Percentiles rank a stretch among this genome's conserved stretches.
Conservation (phyloP, 192 early-diverging fungal species). For the Oehlia diaphana region DNA sequence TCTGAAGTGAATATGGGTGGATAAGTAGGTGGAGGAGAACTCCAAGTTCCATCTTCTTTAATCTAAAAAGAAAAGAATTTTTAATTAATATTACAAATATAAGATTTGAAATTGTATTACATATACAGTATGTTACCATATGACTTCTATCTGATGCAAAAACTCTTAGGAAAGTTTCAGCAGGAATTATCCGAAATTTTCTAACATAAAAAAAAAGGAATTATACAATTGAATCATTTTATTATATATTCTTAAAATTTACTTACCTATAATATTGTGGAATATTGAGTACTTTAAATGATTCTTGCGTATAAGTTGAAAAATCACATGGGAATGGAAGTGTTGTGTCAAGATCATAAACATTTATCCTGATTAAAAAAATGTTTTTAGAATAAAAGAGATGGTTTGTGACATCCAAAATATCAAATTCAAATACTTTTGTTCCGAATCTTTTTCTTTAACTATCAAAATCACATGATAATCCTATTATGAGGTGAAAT, state of each 20-base stretch:
- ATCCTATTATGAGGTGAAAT: neutral
- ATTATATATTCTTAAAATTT: too few relatives aligned
- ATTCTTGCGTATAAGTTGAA: conserved; percentile 3
- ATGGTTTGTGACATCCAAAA: neutral
- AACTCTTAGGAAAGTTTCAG: conserved; percentile 1
- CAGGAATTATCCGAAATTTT: conserved; percentile 15
- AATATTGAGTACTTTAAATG: neutral
- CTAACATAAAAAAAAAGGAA: neutral
- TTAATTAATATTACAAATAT: neutral
- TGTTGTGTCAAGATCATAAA: conserved; percentile 26
- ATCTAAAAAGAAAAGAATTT: neutral
- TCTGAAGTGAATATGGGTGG: neutral
- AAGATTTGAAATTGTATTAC: neutral
- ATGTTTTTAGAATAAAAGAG: neutral
- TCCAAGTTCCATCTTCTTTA: conserved; percentile 14
- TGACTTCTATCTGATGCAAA: conserved; percentile 28
- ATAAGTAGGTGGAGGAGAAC: neutral
- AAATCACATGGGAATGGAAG: conserved; percentile 22
- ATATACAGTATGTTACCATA: neutral
- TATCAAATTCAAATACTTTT: neutral
- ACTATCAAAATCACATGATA: conserved; percentile 29
- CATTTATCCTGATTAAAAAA: conserved; percentile 9
- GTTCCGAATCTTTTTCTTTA: neutral
- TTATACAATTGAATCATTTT: neutral
- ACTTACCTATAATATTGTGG: conserved; percentile 14